Evolutionary conservation across 345 rosid genomes (phyloP), one percentile per base, ranked within the genome.

Genomic region (Hibiscus mutabilis): DNA sequence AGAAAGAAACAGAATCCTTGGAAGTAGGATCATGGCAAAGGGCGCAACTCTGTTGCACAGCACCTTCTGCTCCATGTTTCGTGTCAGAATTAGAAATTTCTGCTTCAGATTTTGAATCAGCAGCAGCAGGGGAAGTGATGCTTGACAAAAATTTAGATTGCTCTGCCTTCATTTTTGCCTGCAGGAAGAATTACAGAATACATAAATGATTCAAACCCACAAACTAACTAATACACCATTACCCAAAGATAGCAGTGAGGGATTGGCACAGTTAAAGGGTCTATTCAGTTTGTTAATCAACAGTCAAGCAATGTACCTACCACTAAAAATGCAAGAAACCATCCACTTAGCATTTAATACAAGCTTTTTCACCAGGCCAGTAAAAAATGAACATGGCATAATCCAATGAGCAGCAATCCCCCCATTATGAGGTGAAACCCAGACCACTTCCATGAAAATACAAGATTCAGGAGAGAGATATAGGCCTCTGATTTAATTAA

Each of bases 151-250:
- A 95, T 79, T 95, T 92, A 37, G 92, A 83, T 72, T 95, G 99
- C 81, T 95, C 99, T 42, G 91, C 98, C 83, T 83, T 92, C 97
- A 95, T 92, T 86, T 91, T 95, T 77, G 80, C 99, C 99, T 95
- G 89, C 88, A 88, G 33, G 42, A 71, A 58, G 73, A 66, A 60
- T 47, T 60, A 68, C n/a, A 55, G 58, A 53, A 78, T 49, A 60
- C 29, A 67, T 42, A 70, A 76, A 77, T 21, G 6, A 69, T 58
- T 70, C 76, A 73, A 67, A 78, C 72, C 27, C 56, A 33, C 64
- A 57, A 11, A 44, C 22, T 44, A 66, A 22, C 37, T 37, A 37
- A 37, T 37, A 47, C 44, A 69, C 56, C 0, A 68, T 60, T 53
- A 61, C 59, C 37, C 68, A 66, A 76, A 47, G 18, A 25, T 22